Base-by-base conservation (phyloP, 1,284 basidiomycete genomes). In the Pterulicium gracile region DNA sequence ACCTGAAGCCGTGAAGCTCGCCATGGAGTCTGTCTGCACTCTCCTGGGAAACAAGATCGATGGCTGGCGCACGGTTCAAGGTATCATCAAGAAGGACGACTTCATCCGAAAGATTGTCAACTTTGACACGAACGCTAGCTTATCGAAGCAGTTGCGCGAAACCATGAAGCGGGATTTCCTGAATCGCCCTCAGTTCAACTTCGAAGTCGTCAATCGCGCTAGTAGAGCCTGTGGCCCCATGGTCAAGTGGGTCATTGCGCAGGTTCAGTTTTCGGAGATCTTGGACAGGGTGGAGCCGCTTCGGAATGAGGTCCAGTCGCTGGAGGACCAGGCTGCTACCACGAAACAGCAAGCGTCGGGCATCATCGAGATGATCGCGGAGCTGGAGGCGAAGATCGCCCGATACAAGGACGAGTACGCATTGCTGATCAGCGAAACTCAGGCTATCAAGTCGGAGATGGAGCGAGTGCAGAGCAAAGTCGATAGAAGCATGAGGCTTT, bases 11-110 rank as follows among this genome's bases (percentile, higher is more conserved):
- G 95, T 99, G 60, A 98, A 98, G 65, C 68, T 95, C 44, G 90
- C 96, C 13, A 98, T 99, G 95, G 96, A 99, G 61, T 97, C 93
- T 1, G 95, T 97, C 24, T 99, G 96, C 64, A 95, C 91, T 13
- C 76, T 97, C 24, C 80, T 99, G n/a, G 96, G 96, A 7, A 88
- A 97, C 68, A 92, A 93, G 65, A 88, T 96, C 56, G 94, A 98
- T 55, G 87, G 82, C 61, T 99, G 96, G 97, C 86, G 92, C 56
- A 81, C 91, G 1, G 94, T 99, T 2, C 95, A 98, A 63, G 85
- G 85, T 57, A 89, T 98, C 63, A 94, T 99, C 56, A 89, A 96
- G 51, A 80, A 91, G 34, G 97, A 98, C 55, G 93, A 98, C 66
- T 99, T 99, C 67, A 98, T 98, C 59, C 81, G 88, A 47, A 79